Percentiles rank a stretch among this genome's conserved stretches.
phyloP scores from a whole-genome alignment of 495 filamentous ascomycete genomes.

The Staphylotrichum tortipilum region DNA sequence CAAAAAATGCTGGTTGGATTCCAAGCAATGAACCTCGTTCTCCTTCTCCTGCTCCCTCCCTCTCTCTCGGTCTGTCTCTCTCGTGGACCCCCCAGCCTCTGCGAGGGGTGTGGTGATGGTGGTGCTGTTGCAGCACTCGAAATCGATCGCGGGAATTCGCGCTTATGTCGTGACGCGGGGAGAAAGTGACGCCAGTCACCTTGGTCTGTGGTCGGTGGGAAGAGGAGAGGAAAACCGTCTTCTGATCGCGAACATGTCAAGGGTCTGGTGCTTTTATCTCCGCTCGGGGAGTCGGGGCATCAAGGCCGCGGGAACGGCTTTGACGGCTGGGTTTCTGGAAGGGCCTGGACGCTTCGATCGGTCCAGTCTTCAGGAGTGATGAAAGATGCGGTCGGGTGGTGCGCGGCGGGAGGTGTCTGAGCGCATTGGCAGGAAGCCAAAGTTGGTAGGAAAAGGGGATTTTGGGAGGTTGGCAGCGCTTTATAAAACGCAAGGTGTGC shows the following conservation, averaged over 20 bases:
- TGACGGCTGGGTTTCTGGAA: constrained; percentile 23
- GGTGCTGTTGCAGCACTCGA: constrained; percentile 15
- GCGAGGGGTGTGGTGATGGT: constrained; percentile 18
- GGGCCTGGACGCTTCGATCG: constrained; percentile 21
- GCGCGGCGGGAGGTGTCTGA: background rate
- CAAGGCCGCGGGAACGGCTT: constrained; percentile 24
- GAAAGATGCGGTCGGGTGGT: constrained; percentile 14
- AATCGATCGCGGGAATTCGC: constrained; percentile 22
- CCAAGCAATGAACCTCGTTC: constrained; percentile 1
- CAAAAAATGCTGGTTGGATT: constrained; percentile 13
- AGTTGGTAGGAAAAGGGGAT: constrained; percentile 14
- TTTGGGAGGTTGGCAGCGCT: constrained; percentile 11
- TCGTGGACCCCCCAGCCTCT: constrained; percentile 12
- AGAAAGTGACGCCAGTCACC: constrained; percentile 45
- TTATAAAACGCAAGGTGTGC: constrained; percentile 17
- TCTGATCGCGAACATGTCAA: constrained; percentile 46
- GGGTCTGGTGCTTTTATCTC: constrained; percentile 30
- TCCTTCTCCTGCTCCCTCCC: too few species aligned
- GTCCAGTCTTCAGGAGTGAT: constrained; percentile 17
- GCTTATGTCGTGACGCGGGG: constrained; percentile 41
- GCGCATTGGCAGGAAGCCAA: constrained; percentile 17
- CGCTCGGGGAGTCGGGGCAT: constrained; percentile 22
- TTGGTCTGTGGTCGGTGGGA: constrained; percentile 49
- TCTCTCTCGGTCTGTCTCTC: background rate
- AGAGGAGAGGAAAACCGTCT: constrained; percentile 41